Conservation (phyloP, 2,329 filamentous ascomycete genomes). For the Penicillium sp. region DNA sequence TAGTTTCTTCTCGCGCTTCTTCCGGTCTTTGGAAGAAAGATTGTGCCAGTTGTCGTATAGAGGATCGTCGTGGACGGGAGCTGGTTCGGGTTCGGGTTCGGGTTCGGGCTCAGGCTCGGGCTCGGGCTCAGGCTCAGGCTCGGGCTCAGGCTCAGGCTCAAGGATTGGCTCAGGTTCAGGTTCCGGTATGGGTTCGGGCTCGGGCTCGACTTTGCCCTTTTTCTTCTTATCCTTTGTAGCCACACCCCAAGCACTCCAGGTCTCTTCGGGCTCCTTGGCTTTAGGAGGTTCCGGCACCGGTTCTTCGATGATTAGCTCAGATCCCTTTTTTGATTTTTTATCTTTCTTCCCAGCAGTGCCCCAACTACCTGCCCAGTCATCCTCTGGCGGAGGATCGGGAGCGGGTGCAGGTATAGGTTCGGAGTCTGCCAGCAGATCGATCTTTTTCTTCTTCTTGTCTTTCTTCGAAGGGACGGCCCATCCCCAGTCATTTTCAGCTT, state of each 20-base stretch:
- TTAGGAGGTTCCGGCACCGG: slow-evolving; percentile 26
- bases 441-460: slow-evolving; percentile 41
- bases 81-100: slow-evolving; percentile 41
- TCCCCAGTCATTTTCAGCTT: slow-evolving; percentile 35
- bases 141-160: slow-evolving; percentile 29
- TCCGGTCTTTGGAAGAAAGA: slow-evolving; percentile 49
- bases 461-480: slow-evolving; percentile 36
- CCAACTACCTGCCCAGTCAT: slow-evolving; percentile 42
- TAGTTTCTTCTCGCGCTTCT: slow-evolving; percentile 46
- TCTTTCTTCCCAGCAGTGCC: slow-evolving; percentile 44
- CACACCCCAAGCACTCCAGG: slow-evolving; percentile 34
- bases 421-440: slow-evolving; percentile 32
- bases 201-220: slow-evolving; percentile 36
- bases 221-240: slow-evolving; percentile 36
- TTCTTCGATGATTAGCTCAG: slow-evolving; percentile 27
- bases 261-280: slow-evolving; percentile 32
- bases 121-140: slow-evolving; percentile 36
- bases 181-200: slow-evolving; percentile 32
- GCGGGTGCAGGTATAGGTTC: slow-evolving; percentile 35
- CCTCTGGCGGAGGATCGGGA: slow-evolving; percentile 34
- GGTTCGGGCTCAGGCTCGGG: slow-evolving; percentile 37
- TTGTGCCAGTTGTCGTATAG: slow-evolving; percentile 41
- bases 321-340: slow-evolving; percentile 43
- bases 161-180: slow-evolving; percentile 22
- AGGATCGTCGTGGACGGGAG: slow-evolving; percentile 39